Evolutionary conservation across 1,139 yeast species (phyloP), one percentile per base, ranked within the genome.

Genomic region (Magnusiomyces paraingens): DNA sequence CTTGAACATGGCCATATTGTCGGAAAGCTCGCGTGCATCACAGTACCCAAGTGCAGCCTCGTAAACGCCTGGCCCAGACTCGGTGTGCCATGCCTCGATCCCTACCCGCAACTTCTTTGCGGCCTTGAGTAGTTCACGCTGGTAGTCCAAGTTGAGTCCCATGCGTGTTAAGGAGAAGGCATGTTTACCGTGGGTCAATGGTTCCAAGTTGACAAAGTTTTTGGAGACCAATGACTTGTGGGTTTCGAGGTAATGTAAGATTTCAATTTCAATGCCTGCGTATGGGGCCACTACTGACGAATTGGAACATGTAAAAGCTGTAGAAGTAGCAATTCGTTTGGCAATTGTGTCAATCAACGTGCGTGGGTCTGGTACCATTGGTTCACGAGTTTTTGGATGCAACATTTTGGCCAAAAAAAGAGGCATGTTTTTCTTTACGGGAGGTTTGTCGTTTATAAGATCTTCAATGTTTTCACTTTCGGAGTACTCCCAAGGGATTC

Each of bases 31-130:
- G 6, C 50, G 56, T 12, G 70, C 73, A 15, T 63, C 58, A 32
- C 64, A 58, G 54, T 66, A 70, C 21, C 62, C 70, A 49, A 70
- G 62, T 2, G 73, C 73, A 17, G 71, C 71, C 55, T 70, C 73
- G 51, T 63, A 68, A 5, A 70, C 73, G 12, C 73, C 73, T 5
- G 73, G 73, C 3, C 73, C 73, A 1, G 73, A 68, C 51, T 70
- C 73, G 1, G 72, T 68, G 54, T 70, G 73, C 68, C 70, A 69
- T 3, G 72, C 70, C 53, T 70, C 73, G 38, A 70, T 57, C 18
- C 64, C 65, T 17, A 67, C 62, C 42, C 62, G 61, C 29, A 69
- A 60, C 14, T 55, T 51, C 10, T 53, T 51, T 53, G 68, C 61
- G 2, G 62, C 57, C 14, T 66, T 54, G 50, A 67, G 58, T 29